Evolutionary conservation across 2,329 filamentous ascomycete species (phyloP), one percentile per base, ranked within the genome.

Genomic region (Ophiostoma quercus): DNA sequence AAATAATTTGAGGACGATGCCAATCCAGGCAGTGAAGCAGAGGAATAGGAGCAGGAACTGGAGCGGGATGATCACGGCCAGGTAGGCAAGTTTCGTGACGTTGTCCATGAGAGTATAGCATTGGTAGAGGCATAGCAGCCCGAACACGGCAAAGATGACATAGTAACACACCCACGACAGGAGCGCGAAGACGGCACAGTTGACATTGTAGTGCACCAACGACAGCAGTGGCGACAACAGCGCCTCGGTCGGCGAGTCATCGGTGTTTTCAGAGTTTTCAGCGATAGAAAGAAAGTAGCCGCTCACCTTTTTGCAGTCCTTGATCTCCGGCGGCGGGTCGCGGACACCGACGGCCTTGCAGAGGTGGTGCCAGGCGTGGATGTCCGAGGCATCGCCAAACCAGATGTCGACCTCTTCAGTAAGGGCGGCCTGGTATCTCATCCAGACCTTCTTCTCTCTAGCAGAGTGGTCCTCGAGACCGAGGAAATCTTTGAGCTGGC

Each of bases 361-460:
- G 6, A 72, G 68, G 11, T 62, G 25, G n/a, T 69, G 66, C 69
- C 69, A 70, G 7, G 69, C 47, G 14, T 25, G 0, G 16, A 71
- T 62, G 41, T 71, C 71, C 39, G 25, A 25, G 3, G 41, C 14
- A 16, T 47, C 47, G 34, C 71, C 69, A 22, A 67, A 71, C 69
- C 66, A 72, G 7, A 67, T 11, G 11, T 32, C 11, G n/a, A 70
- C 43, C 62, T 72, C 71, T 9, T 57, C 63, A 32, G 47, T 9
- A 14, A 72, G 60, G 0, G 69, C 69, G 3, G 25, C n/a, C 9
- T 47, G 65, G 63, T 72, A 72, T 7, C 6, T 5, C 5, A 25
- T 5, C 60, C 41, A 39, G 29, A 60, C 62, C 1, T 57, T 3
- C 1, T 39, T 19, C 2, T 22, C 32, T 34, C 7, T 14, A 1